Conservation (phyloP, 1,284 basidiomycete species). For the Pseudozyma thailandica region DNA sequence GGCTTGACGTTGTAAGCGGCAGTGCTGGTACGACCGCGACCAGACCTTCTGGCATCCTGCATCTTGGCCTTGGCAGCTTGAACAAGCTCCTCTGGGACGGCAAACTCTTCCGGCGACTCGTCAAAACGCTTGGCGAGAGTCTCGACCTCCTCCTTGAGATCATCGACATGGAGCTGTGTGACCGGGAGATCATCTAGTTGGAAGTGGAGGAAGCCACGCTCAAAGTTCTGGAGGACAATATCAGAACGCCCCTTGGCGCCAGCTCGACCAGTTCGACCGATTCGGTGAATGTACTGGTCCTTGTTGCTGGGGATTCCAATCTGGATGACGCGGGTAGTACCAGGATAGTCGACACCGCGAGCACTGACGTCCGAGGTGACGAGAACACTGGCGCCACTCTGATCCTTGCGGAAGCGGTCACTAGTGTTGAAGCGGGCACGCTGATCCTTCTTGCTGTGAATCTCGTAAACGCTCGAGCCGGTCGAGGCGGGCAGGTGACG, state of each 20-base stretch:
- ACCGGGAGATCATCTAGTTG: conserved; percentile 79
- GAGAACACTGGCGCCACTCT: conserved; percentile 69
- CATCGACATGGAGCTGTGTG: conserved; percentile 73
- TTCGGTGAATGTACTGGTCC: conserved; percentile 89
- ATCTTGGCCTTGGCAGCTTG: conserved; percentile 18
- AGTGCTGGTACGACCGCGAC: conserved; percentile 1
- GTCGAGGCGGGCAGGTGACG: conserved; percentile 31
- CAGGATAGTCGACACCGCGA: conserved; percentile 72
- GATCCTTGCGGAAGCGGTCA: conserved; percentile 76
- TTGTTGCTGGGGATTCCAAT: conserved; percentile 79
- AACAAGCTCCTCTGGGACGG: conserved; percentile 15
- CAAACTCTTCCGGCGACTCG: conserved; percentile 68
- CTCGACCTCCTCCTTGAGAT: conserved; percentile 73
- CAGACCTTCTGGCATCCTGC: conserved; percentile 6
- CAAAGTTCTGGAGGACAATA: conserved; percentile 85
- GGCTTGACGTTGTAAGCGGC: conserved; percentile 3
- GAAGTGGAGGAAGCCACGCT: conserved; percentile 78
- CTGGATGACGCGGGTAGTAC: conserved; percentile 92
- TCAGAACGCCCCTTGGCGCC: conserved; percentile 81
- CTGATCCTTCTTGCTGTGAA: conserved; percentile 85
- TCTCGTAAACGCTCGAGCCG: conserved; percentile 73
- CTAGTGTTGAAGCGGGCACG: conserved; percentile 76
- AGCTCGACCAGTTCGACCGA: conserved; percentile 89
- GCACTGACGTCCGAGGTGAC: conserved; percentile 71
- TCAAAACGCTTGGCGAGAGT: conserved; percentile 74